A percentile compares a stretch with the other conserved stretches of the same genome.
phyloP scores from a whole-genome alignment of 805 yeast species.

The Hanseniaspora occidentalis region DNA sequence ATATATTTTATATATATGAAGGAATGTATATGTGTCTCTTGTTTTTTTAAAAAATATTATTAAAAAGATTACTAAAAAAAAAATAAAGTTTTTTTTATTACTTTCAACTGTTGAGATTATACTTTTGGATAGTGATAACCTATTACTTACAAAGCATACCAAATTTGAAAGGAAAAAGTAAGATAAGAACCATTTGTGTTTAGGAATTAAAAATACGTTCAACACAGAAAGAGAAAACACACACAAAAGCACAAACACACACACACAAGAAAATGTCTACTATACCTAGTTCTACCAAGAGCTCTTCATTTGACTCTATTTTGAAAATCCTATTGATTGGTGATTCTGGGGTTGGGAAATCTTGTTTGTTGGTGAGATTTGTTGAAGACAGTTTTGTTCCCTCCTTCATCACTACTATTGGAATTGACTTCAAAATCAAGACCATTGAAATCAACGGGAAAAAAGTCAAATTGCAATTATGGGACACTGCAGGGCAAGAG shows the following conservation, averaged over 20 bases:
- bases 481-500: constrained; percentile 99
- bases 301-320: constrained; percentile 58
- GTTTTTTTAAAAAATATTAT: too few species aligned
- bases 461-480: constrained; percentile 84
- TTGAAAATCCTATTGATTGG: constrained; percentile 90
- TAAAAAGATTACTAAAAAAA: too few species aligned
- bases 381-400: constrained; percentile 96
- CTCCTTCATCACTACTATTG: constrained; percentile 92
- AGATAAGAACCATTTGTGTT: too few species aligned
- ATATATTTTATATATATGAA: too few species aligned
- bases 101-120: too few species aligned
- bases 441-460: constrained; percentile 90
- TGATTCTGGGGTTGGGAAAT: constrained; percentile 84
- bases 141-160: too few species aligned
- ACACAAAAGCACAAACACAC: neutral
- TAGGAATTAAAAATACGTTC: neutral
- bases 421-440: constrained; percentile 95
- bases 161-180: too few species aligned
- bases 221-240: neutral
- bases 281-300: constrained; percentile 11
- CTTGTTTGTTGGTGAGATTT: constrained; percentile 82
- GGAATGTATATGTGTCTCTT: too few species aligned
- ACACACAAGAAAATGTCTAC: constrained; percentile 2
- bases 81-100: too few species aligned
- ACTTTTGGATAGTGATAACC: too few species aligned